A percentile compares a stretch with the other conserved stretches of the same genome.
phyloP scores from a whole-genome alignment of 2,329 filamentous ascomycete species.

The Ilyonectria destructans region DNA sequence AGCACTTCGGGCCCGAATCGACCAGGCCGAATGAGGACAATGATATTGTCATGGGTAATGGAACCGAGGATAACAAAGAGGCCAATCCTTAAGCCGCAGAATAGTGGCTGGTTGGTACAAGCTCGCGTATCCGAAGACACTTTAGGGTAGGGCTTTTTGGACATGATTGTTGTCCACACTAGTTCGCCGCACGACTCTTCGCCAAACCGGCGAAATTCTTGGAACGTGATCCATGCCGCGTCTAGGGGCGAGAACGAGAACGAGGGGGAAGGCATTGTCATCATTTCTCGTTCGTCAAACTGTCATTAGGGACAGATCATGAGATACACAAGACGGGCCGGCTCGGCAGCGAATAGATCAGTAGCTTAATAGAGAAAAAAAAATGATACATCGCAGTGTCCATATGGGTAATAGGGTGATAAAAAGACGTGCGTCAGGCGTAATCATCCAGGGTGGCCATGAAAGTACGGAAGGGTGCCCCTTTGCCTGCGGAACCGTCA shows the following conservation, averaged over 20 bases:
- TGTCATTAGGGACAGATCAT: constrained; percentile 17
- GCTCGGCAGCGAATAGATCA: constrained; percentile 7
- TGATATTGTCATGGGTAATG: constrained; percentile 32
- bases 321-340: constrained; percentile 6
- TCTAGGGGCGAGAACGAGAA: not conserved
- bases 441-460: constrained; percentile 12
- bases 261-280: not conserved
- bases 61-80: constrained; percentile 43
- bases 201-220: constrained; percentile 9
- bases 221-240: constrained; percentile 8
- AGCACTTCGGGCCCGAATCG: constrained; percentile 47
- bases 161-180: constrained; percentile 8
- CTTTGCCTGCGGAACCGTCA: constrained; percentile 25
- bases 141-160: constrained; percentile 24
- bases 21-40: constrained; percentile 35
- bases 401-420: constrained; percentile 27
- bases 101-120: constrained; percentile 22
- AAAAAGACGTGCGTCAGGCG: constrained; percentile 9
- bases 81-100: constrained; percentile 42
- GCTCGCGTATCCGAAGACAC: constrained; percentile 20
- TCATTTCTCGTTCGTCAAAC: not conserved
- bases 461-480: constrained; percentile 24
- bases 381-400: constrained; percentile 19
- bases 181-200: not conserved
- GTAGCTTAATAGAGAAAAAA: constrained; percentile 15